A percentile compares a stretch with the other conserved stretches of the same genome.
phyloP scores from a whole-genome alignment of 176 grass and related monocot species.

The Carex littledalei region DNA sequence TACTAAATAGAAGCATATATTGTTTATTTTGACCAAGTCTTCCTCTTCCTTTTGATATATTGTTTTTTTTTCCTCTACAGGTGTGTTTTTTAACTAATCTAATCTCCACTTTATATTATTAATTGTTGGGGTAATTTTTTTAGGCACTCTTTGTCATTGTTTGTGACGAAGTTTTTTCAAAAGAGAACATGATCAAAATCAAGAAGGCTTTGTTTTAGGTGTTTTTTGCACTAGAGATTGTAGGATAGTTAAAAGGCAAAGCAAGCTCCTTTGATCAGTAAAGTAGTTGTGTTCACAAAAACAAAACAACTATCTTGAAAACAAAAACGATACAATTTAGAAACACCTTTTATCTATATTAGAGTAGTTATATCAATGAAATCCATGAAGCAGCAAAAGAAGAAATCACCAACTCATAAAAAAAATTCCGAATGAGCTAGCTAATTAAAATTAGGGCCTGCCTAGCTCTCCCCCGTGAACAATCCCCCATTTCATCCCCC shows the following conservation, averaged over 20 bases:
- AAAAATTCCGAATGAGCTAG: too few relatives aligned
- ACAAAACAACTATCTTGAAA: too few relatives aligned
- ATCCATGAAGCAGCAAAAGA: too few relatives aligned
- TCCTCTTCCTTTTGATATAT: background rate
- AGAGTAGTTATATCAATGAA: too few relatives aligned
- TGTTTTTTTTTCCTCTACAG: background rate
- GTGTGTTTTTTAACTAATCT: background rate
- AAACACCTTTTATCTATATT: too few relatives aligned
- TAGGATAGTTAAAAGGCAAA: background rate
- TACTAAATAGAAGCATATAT: too few relatives aligned
- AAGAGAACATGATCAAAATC: background rate
- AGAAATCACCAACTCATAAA: too few relatives aligned
- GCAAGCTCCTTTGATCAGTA: background rate
- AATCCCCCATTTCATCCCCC: too few relatives aligned
- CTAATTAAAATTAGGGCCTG: too few relatives aligned
- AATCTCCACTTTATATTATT: background rate
- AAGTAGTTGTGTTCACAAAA: background rate
- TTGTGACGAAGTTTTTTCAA: background rate
- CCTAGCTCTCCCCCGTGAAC: too few relatives aligned
- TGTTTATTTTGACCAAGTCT: background rate
- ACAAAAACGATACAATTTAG: too few relatives aligned
- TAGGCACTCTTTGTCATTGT: background rate
- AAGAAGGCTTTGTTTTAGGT: background rate
- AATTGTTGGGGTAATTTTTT: background rate
- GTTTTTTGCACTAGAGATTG: background rate